Conservation (phyloP, 768 basidiomycete genomes). For the Boletus tomentosulus region DNA sequence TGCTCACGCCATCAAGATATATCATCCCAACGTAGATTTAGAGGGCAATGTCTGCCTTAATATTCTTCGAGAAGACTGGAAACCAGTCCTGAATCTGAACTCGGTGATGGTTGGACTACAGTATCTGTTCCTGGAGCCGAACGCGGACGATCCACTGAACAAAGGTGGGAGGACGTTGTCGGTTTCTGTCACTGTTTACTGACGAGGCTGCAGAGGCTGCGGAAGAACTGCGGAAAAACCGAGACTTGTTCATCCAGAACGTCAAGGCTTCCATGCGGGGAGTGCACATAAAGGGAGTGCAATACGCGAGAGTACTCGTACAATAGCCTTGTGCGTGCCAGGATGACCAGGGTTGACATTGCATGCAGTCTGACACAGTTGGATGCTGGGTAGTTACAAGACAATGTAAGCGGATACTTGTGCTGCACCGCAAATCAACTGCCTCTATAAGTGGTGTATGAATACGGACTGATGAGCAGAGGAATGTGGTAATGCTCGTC, state of each 20-base stretch:
- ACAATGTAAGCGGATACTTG: conserved; percentile 6
- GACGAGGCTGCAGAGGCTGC: conserved; percentile 73
- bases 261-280: conserved; percentile 89
- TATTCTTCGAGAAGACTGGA: conserved; percentile 99
- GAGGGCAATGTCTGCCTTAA: conserved; percentile 99
- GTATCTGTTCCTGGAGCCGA: conserved; percentile 97
- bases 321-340: conserved; percentile 30
- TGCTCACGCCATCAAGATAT: conserved; percentile 59
- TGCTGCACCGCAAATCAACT: conserved; percentile 41
- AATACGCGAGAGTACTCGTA: conserved; percentile 71
- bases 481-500: conserved; percentile 89
- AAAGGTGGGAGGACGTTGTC: conserved; percentile 64
- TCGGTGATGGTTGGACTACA: conserved; percentile 98
- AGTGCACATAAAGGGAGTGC: conserved; percentile 66
- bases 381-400: conserved; percentile 7
- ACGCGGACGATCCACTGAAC: conserved; percentile 97
- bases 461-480: conserved; percentile 86
- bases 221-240: conserved; percentile 84
- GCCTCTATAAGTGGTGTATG: conserved; percentile 91
- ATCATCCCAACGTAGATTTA: conserved; percentile 97
- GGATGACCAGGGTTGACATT: background rate
- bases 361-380: conserved; percentile 2
- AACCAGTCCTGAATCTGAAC: conserved; percentile 95
- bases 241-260: conserved; percentile 78
- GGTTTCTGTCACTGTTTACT: conserved; percentile 2